A percentile compares a stretch with the other conserved stretches of the same genome.
Conservation (phyloP, 352 stramenopile genomes). For the Phytophthora megakarya region DNA sequence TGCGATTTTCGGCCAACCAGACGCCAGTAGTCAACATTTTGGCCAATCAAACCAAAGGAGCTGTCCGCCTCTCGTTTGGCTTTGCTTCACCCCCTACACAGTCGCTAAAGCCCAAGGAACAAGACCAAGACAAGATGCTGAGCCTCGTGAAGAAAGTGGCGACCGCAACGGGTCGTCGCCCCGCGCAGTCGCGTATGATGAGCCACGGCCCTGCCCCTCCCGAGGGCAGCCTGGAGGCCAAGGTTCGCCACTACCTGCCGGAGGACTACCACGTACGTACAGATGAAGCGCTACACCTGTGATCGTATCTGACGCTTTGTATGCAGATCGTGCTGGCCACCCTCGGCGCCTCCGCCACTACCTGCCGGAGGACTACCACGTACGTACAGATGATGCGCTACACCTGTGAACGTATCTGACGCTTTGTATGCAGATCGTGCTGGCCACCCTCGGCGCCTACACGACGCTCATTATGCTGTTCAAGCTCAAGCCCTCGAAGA, state of each 20-base stretch:
- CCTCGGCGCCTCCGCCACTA: slow-evolving; percentile 82
- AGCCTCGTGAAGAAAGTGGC: slow-evolving; percentile 79
- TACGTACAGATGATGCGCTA: slow-evolving; percentile 31
- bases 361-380: slow-evolving; percentile 87
- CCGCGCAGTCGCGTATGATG: slow-evolving; percentile 74
- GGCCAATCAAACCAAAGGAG: too few relatives aligned
- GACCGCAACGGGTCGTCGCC: slow-evolving; percentile 40
- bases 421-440: slow-evolving; percentile 62
- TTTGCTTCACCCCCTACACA: slow-evolving; percentile 15
- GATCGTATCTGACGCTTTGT: slow-evolving; percentile 4
- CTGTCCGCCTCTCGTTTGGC: slow-evolving; percentile 32
- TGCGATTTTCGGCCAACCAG: slow-evolving; percentile 24
- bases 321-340: slow-evolving; percentile 83
- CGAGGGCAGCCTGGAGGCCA: slow-evolving; percentile 80
- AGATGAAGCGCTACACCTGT: neutral
- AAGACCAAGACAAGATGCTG: slow-evolving; percentile 51
- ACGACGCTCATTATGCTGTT: slow-evolving; percentile 78
- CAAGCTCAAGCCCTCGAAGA: slow-evolving; percentile 87
- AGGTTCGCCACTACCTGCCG: slow-evolving; percentile 83
- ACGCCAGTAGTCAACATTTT: neutral
- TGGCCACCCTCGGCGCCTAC: slow-evolving; percentile 85
- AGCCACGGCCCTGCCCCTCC: slow-evolving; percentile 65
- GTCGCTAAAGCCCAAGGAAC: slow-evolving; percentile 24
- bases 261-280: slow-evolving; percentile 84
- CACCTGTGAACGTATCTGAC: neutral